Evolutionary conservation across 2,329 filamentous ascomycete species (phyloP), one percentile per base, ranked within the genome.

Genomic region (Aspergillus chevalieri): DNA sequence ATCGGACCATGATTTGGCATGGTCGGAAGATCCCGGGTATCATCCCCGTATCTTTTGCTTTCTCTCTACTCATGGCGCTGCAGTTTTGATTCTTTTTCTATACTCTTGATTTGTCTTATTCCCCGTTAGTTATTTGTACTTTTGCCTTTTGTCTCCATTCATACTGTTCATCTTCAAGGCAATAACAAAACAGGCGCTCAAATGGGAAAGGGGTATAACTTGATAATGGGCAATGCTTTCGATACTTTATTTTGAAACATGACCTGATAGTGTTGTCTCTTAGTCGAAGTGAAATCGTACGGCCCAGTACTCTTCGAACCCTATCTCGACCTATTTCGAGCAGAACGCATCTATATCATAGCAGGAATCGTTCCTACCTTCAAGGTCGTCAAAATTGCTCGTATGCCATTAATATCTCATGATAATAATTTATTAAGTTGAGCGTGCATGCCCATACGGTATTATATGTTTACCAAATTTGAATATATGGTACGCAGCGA

Each of bases 121-220:
- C 44, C 30, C 34, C 34, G 26, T 19, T 47, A 43, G 41, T 46
- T 48, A 38, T 54, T 44, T 54, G 51, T 61, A 52, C 26, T 30
- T 30, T 30, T 30, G 26, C 26, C 26, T 56, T 53, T 44, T 52
- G 45, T 48, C 51, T 52, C 49, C 46, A 45, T 57, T 55, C 47
- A 50, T 50, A 51, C 51, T 58, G 57, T 60, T 57, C 56, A 47
- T 60, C 56, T 61, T 5, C 7, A 30, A 30, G 26, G 26, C 26
- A 30, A 30, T 57, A 49, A 63, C 50, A 63, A 63, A 52, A 56
- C 57, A 61, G 67, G 67, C 67, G 67, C 67, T 69, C 60, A 67
- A 68, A 69, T 67, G 64, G 65, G 62, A 65, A 67, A 67, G 56
- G 64, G 61, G 59, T 56, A 60, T 63, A 60, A 63, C 58, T 65